Percentiles rank a stretch among this genome's conserved stretches.
phyloP scores from a whole-genome alignment of 1,284 basidiomycete genomes.

The Microbotryum saponariae region DNA sequence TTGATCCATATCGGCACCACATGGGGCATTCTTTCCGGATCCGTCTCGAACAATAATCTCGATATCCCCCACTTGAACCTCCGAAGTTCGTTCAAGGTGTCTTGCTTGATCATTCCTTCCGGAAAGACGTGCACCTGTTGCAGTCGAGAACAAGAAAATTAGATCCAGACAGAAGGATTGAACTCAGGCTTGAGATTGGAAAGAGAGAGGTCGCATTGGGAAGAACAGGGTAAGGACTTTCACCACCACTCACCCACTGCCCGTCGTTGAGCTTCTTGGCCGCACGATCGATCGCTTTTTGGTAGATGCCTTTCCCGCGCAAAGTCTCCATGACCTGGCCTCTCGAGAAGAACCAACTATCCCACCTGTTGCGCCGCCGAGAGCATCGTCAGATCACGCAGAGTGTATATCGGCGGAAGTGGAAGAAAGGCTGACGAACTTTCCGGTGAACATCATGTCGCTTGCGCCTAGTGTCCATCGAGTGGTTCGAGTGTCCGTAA shows the following conservation, averaged over 20 bases:
- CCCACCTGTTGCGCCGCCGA: slow-evolving; percentile 14
- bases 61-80: slow-evolving; percentile 97
- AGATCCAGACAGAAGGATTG: not conserved
- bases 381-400: not conserved
- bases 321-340: slow-evolving; percentile 93
- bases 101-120: slow-evolving; percentile 85
- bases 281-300: slow-evolving; percentile 73
- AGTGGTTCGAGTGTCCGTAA: slow-evolving; percentile 50
- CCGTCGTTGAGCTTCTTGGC: slow-evolving; percentile 71
- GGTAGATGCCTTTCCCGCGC: slow-evolving; percentile 81
- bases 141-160: slow-evolving; percentile 5
- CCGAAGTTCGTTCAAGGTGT: slow-evolving; percentile 55
- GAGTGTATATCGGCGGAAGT: not conserved
- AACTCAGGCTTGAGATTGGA: too few species aligned
- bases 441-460: slow-evolving; percentile 77
- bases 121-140: slow-evolving; percentile 81
- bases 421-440: slow-evolving; percentile 3
- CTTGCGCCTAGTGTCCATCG: slow-evolving; percentile 84
- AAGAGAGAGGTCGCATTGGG: not conserved
- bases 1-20: slow-evolving; percentile 92
- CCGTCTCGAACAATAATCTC: slow-evolving; percentile 69
- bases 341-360: slow-evolving; percentile 66
- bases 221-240: not conserved
- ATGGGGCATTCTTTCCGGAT: slow-evolving; percentile 51
- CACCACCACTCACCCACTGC: slow-evolving; percentile 60